Base-by-base conservation (phyloP, 176 grass and related monocot species). In the Raddia distichophylla region DNA sequence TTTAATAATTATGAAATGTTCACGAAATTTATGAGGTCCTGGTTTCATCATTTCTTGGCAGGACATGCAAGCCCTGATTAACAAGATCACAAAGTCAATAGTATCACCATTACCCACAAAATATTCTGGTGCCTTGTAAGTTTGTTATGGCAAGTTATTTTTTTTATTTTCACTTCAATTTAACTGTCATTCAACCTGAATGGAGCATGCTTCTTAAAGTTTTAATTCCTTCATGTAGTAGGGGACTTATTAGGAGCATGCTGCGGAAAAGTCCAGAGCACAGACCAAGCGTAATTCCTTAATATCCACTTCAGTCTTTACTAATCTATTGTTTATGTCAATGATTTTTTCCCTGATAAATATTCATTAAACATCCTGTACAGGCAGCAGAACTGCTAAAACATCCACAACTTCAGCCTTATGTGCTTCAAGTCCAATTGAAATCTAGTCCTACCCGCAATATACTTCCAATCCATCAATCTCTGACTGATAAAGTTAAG, bases 41-140 rank as follows among this genome's bases (percentile, higher is more conserved):
- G 15, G 52, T 81, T 80, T 83, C 32, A 69, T 75, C 18, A 32
- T 64, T 67, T 87, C 44, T 52, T 75, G 64, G 48, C 83, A 99
- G 96, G 93, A 99, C 82, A 99, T 99, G 96, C 96, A 99, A 88
- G 79, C 90, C 80, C 72, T 99, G 63, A 95, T 99, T 86, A 99
- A 86, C 80, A 99, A 99, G 86, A 99, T 99, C 76, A 99, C 92
- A 10, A 99, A 95, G 69, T 99, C 96, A 3, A 99, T 99, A 87
- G 87, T 99, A 54, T 88, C 96, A 71, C 96, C 96, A 78, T 74
- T 99, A 61, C 96, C 96, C 12, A 93, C 85, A 15, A 88, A 61
- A 75, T 99, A 95, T 83, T 95, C 93, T 83, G 90, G 96, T 61
- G 73, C 96, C 83, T 99, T 99, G 96, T 99, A 85, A 95, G 96